Conservation (phyloP, 768 basidiomycete species). For the Suillus hirtellus region DNA sequence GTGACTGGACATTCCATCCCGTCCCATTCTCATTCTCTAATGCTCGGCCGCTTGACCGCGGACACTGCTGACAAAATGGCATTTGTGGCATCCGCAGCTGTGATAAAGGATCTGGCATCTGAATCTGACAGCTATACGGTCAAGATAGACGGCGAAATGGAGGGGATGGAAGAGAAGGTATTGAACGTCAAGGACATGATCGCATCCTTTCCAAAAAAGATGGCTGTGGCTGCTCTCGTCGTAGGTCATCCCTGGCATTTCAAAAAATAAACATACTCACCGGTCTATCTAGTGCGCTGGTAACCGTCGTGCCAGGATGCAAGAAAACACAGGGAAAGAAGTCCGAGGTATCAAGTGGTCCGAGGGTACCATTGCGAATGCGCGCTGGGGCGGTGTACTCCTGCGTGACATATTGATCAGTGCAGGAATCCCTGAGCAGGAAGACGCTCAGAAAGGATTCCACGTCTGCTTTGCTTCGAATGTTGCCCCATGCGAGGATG, state of each 20-base stretch:
- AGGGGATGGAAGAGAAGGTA: conserved; percentile 13
- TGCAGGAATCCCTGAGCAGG: conserved; percentile 36
- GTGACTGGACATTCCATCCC: conserved; percentile 34
- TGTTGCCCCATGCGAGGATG: conserved; percentile 62
- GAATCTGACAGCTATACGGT: conserved; percentile 25
- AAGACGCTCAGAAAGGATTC: conserved; percentile 24
- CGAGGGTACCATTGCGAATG: conserved; percentile 71
- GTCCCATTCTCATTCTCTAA: conserved; percentile 21
- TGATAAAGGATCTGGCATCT: conserved; percentile 25
- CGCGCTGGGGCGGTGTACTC: conserved; percentile 62
- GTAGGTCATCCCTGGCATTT: conserved; percentile 32
- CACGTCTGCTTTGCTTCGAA: conserved; percentile 66
- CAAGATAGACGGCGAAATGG: conserved; percentile 29
- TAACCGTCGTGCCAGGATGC: conserved; percentile 69
- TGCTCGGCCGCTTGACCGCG: background rate
- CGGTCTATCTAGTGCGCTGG: conserved; percentile 51
- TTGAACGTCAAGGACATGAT: conserved; percentile 25
- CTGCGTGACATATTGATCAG: conserved; percentile 56
- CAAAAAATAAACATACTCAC: conserved; percentile 1
- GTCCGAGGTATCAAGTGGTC: conserved; percentile 65
- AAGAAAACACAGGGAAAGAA: conserved; percentile 42
- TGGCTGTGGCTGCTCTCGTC: conserved; percentile 56
- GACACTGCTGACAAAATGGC: background rate
- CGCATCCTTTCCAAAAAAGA: conserved; percentile 18
- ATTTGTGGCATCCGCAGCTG: conserved; percentile 24